Conservation (phyloP, 371 early-diverging fungal genomes). For the Mortierella sp. region DNA sequence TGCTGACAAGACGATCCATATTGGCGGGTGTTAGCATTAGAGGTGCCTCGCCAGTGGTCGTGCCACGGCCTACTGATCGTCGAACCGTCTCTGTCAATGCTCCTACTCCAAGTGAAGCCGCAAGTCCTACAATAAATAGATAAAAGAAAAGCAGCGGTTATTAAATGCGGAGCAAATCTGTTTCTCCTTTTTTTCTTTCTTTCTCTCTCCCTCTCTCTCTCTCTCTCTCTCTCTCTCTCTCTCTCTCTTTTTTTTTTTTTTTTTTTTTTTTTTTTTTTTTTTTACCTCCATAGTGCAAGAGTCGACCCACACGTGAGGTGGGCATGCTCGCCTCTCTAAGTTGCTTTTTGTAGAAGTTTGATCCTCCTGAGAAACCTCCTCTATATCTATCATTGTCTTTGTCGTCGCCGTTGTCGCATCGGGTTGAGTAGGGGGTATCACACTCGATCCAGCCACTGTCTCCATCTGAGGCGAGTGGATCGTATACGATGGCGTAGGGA, state of each 20-base stretch:
- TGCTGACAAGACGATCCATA: slow-evolving; percentile 86
- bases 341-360: slow-evolving; percentile 24
- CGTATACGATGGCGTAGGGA: background rate
- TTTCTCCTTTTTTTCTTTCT: background rate
- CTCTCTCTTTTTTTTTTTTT: background rate
- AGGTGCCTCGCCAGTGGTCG: slow-evolving; percentile 53
- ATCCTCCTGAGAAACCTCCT: slow-evolving; percentile 11
- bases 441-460: too few relatives aligned
- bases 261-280: background rate
- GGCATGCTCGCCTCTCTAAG: slow-evolving; percentile 73
- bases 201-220: background rate
- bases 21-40: slow-evolving; percentile 79
- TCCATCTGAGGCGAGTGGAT: too few relatives aligned
- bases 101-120: slow-evolving; percentile 80
- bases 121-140: slow-evolving; percentile 56
- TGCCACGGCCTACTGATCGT: slow-evolving; percentile 64
- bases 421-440: background rate
- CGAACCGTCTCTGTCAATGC: slow-evolving; percentile 79
- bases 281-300: slow-evolving; percentile 75
- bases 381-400: background rate
- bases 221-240: slow-evolving; percentile 55
- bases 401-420: slow-evolving; percentile 1
- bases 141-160: slow-evolving; percentile 1
- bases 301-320: slow-evolving; percentile 67
- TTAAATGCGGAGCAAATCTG: background rate